Evolutionary conservation across 257 asterid genomes (phyloP).

Genomic region (Nicotiana tomentosiformis): DNA sequence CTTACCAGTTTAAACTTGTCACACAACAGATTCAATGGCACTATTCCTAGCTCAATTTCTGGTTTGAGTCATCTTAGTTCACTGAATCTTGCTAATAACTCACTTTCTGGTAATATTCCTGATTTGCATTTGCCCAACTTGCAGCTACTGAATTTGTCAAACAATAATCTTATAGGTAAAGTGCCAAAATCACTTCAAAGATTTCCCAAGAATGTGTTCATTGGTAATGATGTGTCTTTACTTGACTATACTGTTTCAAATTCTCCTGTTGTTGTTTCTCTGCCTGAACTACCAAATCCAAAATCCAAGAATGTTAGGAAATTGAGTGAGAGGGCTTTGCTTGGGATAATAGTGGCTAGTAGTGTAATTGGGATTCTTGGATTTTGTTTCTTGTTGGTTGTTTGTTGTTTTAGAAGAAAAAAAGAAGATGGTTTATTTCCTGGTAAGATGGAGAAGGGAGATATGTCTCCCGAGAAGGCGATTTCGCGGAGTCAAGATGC

Average conservation of each 20-base stretch:
- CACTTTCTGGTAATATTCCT: constrained; percentile 62
- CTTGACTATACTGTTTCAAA: constrained; percentile 25
- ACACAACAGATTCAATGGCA: constrained; percentile 59
- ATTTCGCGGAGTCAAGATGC: constrained; percentile 67
- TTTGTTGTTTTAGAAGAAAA: constrained; percentile 47
- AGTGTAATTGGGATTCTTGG: constrained; percentile 65
- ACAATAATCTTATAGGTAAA: constrained; percentile 63
- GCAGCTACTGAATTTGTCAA: constrained; percentile 59
- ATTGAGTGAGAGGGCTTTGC: constrained; percentile 62
- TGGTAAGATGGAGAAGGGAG: constrained; percentile 64
- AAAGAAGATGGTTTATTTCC: constrained; percentile 45
- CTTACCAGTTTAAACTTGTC: constrained; percentile 57
- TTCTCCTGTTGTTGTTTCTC: constrained; percentile 39
- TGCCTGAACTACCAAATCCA: constrained; percentile 39
- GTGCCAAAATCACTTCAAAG: constrained; percentile 78
- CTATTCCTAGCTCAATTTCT: constrained; percentile 52
- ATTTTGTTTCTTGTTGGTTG: constrained; percentile 53
- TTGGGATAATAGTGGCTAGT: constrained; percentile 65
- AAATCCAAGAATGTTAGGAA: constrained; percentile 38
- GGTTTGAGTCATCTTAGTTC: constrained; percentile 45
- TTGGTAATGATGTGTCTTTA: constrained; percentile 53
- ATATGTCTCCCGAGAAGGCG: constrained; percentile 72
- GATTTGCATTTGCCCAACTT: constrained; percentile 48
- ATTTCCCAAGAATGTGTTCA: constrained; percentile 66
- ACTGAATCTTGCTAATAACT: constrained; percentile 70